These are phyloP conservation scores for Bruguiera sexangula DNA, from an alignment of 345 rosid genomes.

Conservation along the genomic window DNA sequence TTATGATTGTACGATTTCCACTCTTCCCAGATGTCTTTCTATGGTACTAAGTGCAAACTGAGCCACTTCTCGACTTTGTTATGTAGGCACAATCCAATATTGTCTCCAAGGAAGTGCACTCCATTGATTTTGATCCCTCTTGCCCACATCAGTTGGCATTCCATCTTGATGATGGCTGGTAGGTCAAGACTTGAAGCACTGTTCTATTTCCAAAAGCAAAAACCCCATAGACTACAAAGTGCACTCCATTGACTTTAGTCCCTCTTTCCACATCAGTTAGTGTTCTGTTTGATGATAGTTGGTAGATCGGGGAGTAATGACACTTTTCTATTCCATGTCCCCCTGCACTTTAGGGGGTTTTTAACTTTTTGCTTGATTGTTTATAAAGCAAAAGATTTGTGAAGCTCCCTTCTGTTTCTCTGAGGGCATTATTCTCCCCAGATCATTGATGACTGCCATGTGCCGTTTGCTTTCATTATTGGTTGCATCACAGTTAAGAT, in stretches of 20 bases:
- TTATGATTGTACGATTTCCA: not conserved
- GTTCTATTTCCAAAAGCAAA: too few relatives aligned
- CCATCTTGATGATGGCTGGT: conserved; percentile 97
- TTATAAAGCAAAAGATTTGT: too few relatives aligned
- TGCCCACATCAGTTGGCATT: conserved; percentile 82
- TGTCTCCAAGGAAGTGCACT: conserved; percentile 71
- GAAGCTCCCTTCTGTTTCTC: too few relatives aligned
- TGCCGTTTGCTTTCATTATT: not conserved
- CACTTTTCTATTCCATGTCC: not conserved
- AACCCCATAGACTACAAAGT: conserved; percentile 33
- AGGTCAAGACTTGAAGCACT: conserved; percentile 24
- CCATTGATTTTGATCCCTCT: conserved; percentile 72
- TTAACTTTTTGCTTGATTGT: too few relatives aligned
- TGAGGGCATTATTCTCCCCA: not conserved
- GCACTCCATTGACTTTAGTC: conserved; percentile 71
- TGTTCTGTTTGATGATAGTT: conserved; percentile 93
- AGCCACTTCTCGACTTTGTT: conserved; percentile 2
- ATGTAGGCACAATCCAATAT: conserved; percentile 86
- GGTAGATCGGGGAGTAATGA: conserved; percentile 44
- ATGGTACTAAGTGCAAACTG: not conserved
- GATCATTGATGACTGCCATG: not conserved
- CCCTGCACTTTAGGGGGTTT: not conserved
- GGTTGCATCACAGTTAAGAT: not conserved
- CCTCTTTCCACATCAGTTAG: conserved; percentile 72
- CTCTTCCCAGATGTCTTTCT: not conserved